Base-by-base conservation (phyloP, 805 yeast genomes). In the Hermanozyma aechmeae region DNA sequence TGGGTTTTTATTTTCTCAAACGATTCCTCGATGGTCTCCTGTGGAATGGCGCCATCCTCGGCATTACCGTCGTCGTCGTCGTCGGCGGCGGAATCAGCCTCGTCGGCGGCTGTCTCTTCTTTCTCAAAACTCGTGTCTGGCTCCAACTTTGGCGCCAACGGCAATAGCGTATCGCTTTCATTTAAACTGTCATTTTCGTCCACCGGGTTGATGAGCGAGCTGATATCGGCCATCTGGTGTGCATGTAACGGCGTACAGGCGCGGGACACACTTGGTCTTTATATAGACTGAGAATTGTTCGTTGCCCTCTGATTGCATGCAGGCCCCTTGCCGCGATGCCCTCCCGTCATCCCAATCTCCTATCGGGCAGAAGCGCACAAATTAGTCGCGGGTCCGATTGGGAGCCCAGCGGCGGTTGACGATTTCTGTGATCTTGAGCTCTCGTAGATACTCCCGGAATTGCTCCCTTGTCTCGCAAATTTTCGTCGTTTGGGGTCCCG, bases 381-480 rank as follows among this genome's bases (percentile, higher is more conserved):
- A 11, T 44, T 48, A 87, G 46, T 84, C 95, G 43, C 96, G 66
- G 37, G 84, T 83, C 42, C 80, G 68, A 34, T 80, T 76, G 5
- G 96, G 89, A 0, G 81, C 68, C 95, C 96, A 89, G 39, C 97
- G 68, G 43, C 72, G 71, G 49, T 79, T 76, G 3, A 78, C 56
- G 2, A 84, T 59, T 43, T 86, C 95, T 18, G 71, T 68, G 1
- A 87, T 64, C 24, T 54, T 58, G 51, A 51, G 34, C 37, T 52
- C 42, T 33, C 77, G 49, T 13, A 71, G 37, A 6, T 48, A 45
- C 18, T 45, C 25, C 13, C 34, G 32, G 17, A 46, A 34, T 16
- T 40, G 41, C 28, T 36, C 42, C n/a, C 18, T 22, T n/a, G 27
- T 35, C 25, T 21, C 36, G 28, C 35, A 30, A 43, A 40, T 51